Conservation (phyloP, 2,329 filamentous ascomycete genomes). For the Cordyceps cicadae region DNA sequence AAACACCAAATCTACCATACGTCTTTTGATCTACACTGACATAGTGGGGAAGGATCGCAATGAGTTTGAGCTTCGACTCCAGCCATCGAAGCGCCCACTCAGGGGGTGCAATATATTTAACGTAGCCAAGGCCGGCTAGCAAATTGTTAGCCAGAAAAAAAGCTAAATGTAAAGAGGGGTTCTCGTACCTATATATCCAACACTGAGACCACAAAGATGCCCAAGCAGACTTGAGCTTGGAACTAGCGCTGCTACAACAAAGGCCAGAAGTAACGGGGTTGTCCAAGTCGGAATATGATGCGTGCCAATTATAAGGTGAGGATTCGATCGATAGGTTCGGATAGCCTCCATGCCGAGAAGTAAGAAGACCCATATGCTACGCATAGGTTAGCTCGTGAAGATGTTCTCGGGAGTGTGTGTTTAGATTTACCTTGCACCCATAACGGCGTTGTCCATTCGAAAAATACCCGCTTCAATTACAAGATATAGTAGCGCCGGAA, state of each 20-base stretch:
- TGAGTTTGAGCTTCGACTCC: conserved; percentile 77
- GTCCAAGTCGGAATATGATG: conserved; percentile 84
- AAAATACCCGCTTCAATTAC: conserved; percentile 68
- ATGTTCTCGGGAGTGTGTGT: too few species aligned
- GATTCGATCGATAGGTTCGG: conserved; percentile 74
- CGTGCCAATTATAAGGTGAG: conserved; percentile 57
- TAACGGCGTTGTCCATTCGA: conserved; percentile 60
- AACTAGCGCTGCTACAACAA: conserved; percentile 68
- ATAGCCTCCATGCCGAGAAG: conserved; percentile 79
- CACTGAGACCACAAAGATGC: conserved; percentile 71
- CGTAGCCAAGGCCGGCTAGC: conserved; percentile 75
- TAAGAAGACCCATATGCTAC: conserved; percentile 85
- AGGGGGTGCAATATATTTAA: conserved; percentile 82
- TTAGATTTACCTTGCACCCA: conserved; percentile 65
- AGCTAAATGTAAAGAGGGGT: conserved; percentile 23
- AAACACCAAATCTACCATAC: conserved; percentile 82
- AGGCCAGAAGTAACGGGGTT: conserved; percentile 67
- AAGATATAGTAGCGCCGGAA: conserved; percentile 77
- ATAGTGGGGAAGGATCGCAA: conserved; percentile 80
- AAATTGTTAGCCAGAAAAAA: neutral
- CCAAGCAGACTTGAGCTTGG: conserved; percentile 78
- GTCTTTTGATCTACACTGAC: conserved; percentile 94
- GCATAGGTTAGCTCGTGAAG: neutral
- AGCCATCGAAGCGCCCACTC: conserved; percentile 83
- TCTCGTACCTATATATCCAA: conserved; percentile 76